phyloP scores from a whole-genome alignment of 2,329 filamentous ascomycete genomes.

The Drechslerella dactyloides region DNA sequence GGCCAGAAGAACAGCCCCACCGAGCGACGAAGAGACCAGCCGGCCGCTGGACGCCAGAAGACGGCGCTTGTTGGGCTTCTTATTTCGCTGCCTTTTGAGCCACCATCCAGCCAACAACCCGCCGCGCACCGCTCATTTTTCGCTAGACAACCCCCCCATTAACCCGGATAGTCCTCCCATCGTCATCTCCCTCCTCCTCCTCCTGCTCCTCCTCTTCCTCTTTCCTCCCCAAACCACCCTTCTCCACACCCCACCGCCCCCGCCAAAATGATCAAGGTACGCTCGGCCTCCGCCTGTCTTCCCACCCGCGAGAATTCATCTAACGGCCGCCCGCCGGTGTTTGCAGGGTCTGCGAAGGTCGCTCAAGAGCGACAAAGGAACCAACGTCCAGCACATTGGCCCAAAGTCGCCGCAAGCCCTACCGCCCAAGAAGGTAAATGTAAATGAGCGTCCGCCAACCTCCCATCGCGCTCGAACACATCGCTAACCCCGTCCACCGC shows the following conservation, averaged over 20 bases:
- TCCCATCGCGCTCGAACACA: not conserved
- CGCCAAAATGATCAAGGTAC: constrained; percentile 46
- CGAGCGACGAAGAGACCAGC: too few relatives aligned
- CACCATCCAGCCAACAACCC: not conserved
- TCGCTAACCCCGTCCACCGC: constrained; percentile 9
- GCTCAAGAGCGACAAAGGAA: constrained; percentile 81
- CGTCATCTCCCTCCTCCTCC: constrained; percentile 2
- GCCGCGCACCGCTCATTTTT: not conserved
- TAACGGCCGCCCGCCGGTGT: constrained; percentile 6
- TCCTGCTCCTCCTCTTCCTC: not conserved
- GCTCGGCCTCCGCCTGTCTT: constrained; percentile 1
- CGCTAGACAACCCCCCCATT: not conserved
- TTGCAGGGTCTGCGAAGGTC: constrained; percentile 79
- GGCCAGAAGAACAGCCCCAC: too few relatives aligned
- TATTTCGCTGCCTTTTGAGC: not conserved
- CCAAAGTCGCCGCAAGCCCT: constrained; percentile 88
- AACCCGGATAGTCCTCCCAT: too few relatives aligned
- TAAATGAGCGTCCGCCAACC: constrained; percentile 10
- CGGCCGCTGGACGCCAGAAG: not conserved
- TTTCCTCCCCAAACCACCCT: constrained; percentile 16
- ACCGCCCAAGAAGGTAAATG: constrained; percentile 83
- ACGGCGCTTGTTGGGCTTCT: constrained; percentile 8
- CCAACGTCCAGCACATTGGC: constrained; percentile 72
- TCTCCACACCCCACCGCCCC: constrained; percentile 13
- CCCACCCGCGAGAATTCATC: not conserved